Evolutionary conservation across 805 yeast genomes (phyloP).

Genomic region (Pichia pseudocactophila): DNA sequence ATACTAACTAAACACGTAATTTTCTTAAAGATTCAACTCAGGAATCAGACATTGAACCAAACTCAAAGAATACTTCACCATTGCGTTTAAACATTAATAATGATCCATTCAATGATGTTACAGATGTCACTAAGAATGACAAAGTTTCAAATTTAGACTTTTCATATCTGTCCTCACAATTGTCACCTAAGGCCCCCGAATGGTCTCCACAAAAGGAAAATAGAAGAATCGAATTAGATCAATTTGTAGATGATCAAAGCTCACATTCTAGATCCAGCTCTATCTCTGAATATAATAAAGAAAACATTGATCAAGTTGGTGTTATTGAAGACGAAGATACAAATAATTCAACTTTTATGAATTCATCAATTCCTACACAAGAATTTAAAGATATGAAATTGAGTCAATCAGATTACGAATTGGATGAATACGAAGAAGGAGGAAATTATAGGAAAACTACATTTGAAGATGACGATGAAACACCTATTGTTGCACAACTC

Average conservation of each 20-base stretch:
- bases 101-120: too few relatives aligned
- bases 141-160: slow-evolving; percentile 19
- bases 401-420: background rate
- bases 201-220: slow-evolving; percentile 18
- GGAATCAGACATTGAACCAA: background rate
- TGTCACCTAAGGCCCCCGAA: slow-evolving; percentile 25
- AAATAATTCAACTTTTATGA: slow-evolving; percentile 4
- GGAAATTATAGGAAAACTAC: too few relatives aligned
- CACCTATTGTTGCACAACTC: slow-evolving; percentile 8
- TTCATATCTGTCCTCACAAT: slow-evolving; percentile 18
- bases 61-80: slow-evolving; percentile 20
- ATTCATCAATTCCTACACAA: slow-evolving; percentile 7
- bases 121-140: background rate
- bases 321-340: slow-evolving; percentile 3
- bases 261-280: background rate
- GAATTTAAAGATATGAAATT: slow-evolving; percentile 1
- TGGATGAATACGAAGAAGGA: too few relatives aligned
- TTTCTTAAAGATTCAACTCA: too few relatives aligned
- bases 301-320: background rate
- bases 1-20: too few relatives aligned
- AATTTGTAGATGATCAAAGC: slow-evolving; percentile 2
- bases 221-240: slow-evolving; percentile 1
- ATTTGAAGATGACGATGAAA: slow-evolving; percentile 1
- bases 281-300: background rate
- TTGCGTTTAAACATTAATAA: slow-evolving; percentile 4